These are phyloP conservation scores for Ramularia endophylla DNA, from an alignment of 2,329 filamentous ascomycete species.

Conservation along the genomic window DNA sequence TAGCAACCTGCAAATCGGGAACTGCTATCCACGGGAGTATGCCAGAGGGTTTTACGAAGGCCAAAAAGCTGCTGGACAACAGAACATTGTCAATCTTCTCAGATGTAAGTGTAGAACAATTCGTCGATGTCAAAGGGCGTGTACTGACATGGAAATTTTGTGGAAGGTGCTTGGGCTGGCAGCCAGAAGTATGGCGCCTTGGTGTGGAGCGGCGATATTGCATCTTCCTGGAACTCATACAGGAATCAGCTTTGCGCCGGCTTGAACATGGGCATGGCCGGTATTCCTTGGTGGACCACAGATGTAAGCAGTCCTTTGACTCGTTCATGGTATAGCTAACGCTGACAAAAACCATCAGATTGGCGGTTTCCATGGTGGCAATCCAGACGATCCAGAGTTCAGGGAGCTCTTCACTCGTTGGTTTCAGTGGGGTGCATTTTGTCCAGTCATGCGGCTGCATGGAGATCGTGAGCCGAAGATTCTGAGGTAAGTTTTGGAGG, in stretches of 20 bases:
- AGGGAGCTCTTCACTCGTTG: slow-evolving; percentile 60
- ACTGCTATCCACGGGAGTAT: slow-evolving; percentile 56
- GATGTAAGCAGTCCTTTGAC: no score
- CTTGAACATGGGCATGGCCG: slow-evolving; percentile 56
- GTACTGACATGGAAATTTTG: no score
- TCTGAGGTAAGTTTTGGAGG: slow-evolving; percentile 27
- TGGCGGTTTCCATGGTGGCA: slow-evolving; percentile 62
- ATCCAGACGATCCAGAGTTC: slow-evolving; percentile 51
- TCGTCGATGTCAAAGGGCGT: no score
- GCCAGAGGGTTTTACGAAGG: slow-evolving; percentile 57
- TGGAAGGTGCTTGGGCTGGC: slow-evolving; percentile 54
- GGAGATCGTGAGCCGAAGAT: slow-evolving; percentile 58
- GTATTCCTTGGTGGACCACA: slow-evolving; percentile 64
- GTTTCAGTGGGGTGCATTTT: slow-evolving; percentile 66
- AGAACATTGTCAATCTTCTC: slow-evolving; percentile 54
- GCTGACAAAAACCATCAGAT: no score
- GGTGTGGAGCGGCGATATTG: slow-evolving; percentile 64
- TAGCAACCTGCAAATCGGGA: slow-evolving; percentile 51
- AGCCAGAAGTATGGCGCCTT: slow-evolving; percentile 60
- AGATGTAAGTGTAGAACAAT: no score
- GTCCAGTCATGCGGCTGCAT: slow-evolving; percentile 62
- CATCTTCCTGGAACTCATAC: slow-evolving; percentile 56
- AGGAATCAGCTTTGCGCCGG: slow-evolving; percentile 58
- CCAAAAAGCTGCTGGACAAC: slow-evolving; percentile 47
- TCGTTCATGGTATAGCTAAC: no score